Base-by-base conservation (phyloP, 2,329 filamentous ascomycete species). In the Penicillium sp. region DNA sequence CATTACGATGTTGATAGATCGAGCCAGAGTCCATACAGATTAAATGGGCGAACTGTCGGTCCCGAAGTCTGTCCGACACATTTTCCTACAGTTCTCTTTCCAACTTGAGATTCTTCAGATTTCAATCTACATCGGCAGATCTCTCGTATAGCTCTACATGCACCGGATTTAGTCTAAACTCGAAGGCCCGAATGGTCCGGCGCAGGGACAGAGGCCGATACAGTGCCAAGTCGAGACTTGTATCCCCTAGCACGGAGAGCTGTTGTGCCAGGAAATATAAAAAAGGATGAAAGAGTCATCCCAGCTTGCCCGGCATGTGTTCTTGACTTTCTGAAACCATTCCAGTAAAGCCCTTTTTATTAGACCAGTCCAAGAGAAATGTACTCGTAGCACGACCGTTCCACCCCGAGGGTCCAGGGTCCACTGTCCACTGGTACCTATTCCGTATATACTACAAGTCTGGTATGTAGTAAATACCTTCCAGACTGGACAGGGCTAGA, bases 111-210 rank as follows among this genome's bases (percentile, higher is more conserved):
- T 8, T 22, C 7, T 18, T 24, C 8, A 11, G 7, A 26, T 37
- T 29, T 8, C 10, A 52, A 44, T 24, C 26, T 43, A 9, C 4
- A 20, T 48, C 16, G 20, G 5, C 20, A 20, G 22, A 31, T 13
- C 20, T 37, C 29, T 26, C 39, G 39, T 38, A 38, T 48, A 39
- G 24, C 14, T 38, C 44, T 34, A 48, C 11, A 42, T 39, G 16
- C 14, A 43, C 8, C 10, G 1, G 9, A n/a, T 18, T 11, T 29
- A 39, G 46, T 39, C 46, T 14, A 55, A 16, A 26, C n/a, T 35
- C 16, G 11, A 34, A 44, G 39, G 32, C 51, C 53, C 47, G 48
- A 55, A 42, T 40, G 7, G 26, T 46, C 53, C 53, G 53, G 47
- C 34, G 53, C 48, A 55, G 53, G 48, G 48, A 40, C 40, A 14